phyloP scores from a whole-genome alignment of 805 yeast species.

The Nakazawaea molendinolei region DNA sequence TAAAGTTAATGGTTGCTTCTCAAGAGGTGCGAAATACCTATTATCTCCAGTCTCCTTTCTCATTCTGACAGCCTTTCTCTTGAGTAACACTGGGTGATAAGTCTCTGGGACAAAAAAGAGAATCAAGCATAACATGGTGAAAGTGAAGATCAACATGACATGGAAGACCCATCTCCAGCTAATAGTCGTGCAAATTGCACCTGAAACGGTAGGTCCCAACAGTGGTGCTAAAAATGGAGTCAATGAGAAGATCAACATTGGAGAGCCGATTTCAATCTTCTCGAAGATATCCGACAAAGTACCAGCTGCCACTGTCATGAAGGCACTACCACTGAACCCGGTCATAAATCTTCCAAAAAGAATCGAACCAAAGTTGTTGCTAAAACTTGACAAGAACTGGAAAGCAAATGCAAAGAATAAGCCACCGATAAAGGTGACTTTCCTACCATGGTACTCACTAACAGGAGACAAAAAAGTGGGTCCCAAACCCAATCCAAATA shows the following conservation, averaged over 20 bases:
- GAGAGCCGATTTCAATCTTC: conserved; percentile 54
- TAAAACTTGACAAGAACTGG: conserved; percentile 50
- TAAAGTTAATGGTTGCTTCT: conserved; percentile 28
- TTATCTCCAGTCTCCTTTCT: conserved; percentile 36
- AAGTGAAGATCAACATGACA: conserved; percentile 52
- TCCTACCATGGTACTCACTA: conserved; percentile 53
- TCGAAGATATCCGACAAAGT: conserved; percentile 65
- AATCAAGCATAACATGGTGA: conserved; percentile 17
- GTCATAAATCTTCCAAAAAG: conserved; percentile 59
- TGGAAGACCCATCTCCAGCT: conserved; percentile 71
- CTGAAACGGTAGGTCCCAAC: conserved; percentile 57
- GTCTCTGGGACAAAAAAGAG: conserved; percentile 29
- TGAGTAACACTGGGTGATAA: conserved; percentile 45
- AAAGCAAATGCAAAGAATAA: conserved; percentile 39
- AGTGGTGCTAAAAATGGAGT: conserved; percentile 68
- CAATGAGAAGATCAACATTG: conserved; percentile 60
- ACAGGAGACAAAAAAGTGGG: conserved; percentile 56
- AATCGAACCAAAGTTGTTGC: conserved; percentile 54
- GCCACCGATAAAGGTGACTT: conserved; percentile 43
- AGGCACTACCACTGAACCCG: conserved; percentile 71
- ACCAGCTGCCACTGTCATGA: conserved; percentile 74
- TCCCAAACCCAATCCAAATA: conserved; percentile 58
- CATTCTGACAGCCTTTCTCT: conserved; percentile 42
- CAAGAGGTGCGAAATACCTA: conserved; percentile 34
- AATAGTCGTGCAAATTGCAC: conserved; percentile 50